Evolutionary conservation across 768 basidiomycete genomes (phyloP).

Genomic region (Tubosaeta sp.): DNA sequence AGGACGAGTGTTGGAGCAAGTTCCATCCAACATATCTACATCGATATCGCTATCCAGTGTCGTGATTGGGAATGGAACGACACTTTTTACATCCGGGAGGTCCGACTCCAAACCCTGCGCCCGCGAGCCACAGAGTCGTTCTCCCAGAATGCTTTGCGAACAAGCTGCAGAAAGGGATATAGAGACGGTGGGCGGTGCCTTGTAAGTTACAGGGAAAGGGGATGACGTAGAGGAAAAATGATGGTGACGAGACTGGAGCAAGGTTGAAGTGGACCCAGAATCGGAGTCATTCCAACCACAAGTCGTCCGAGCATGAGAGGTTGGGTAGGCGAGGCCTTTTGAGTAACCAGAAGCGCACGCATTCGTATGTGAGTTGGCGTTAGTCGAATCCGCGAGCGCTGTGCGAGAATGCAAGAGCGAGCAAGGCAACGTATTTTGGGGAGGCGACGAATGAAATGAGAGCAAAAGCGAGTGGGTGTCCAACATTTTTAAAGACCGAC

Average conservation of each 20-base stretch:
- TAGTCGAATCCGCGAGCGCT: conserved; percentile 27
- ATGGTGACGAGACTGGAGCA: conserved; percentile 6
- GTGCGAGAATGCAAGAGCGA: conserved; percentile 8
- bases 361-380: conserved; percentile 9
- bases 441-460: background rate
- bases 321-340: conserved; percentile 15
- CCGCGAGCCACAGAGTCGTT: background rate
- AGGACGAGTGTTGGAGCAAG: conserved; percentile 3
- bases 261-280: background rate
- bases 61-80: conserved; percentile 36
- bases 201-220: conserved; percentile 23
- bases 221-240: conserved; percentile 6
- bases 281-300: conserved; percentile 10
- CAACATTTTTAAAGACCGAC: conserved; percentile 14
- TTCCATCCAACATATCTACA: conserved; percentile 28
- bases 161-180: conserved; percentile 35
- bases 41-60: conserved; percentile 21
- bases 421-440: background rate
- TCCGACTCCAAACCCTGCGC: conserved; percentile 14
- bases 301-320: conserved; percentile 15
- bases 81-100: conserved; percentile 27
- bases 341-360: background rate
- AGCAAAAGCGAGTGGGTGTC: conserved; percentile 8
- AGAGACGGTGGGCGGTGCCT: conserved; percentile 37
- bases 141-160: conserved; percentile 15